Base-by-base conservation (phyloP, 371 early-diverging fungal genomes). In the Mortierella polycephala region DNA sequence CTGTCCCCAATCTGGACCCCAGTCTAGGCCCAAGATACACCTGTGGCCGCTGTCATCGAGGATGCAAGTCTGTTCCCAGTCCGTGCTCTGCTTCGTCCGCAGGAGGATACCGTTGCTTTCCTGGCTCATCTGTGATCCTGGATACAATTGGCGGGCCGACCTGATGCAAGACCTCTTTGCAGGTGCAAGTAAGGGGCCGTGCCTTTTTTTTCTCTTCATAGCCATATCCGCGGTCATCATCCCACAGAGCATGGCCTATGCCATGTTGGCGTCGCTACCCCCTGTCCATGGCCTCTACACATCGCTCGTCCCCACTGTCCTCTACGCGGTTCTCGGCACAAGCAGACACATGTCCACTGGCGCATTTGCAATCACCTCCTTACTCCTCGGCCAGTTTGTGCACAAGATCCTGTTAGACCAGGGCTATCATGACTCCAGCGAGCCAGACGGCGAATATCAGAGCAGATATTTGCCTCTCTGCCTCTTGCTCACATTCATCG, bases 211-310 rank as follows among this genome's bases (percentile, higher is more conserved):
- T 64, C 40, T 20, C n/a, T 14, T 55, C 12, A 60, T 51, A 81
- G 84, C 88, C 30, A 67, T 88, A 44, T 82, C 85, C 5, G 84
- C 86, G 44, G 74, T 88, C 13, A 72, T 88, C 13, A 81, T 88
- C 46, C 88, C 88, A 40, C 88, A 88, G 67, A 81, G 84, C 57
- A 88, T 88, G 88, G 86, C 87, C 14, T 88, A 88, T 73, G 84
- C 87, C 5, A 84, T 83, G 63, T 69, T 88, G 60, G 86, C 88
- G 11, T 76, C 75, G 8, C 60, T 88, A 54, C 86, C 87, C 3
- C 83, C 88, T 16, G 88, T 85, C 14, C 81, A 83, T 60, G 88
- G 88, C 12, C 83, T 88, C 30, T 88, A 88, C 52, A 76, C 87
- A 9, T 83, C 85, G 3, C 80, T 86, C 18, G 74, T 85, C 11